Evolutionary conservation across 179 eudicot species (phyloP), one percentile per base, ranked within the genome.

Genomic region (Monotropa hypopitys): DNA sequence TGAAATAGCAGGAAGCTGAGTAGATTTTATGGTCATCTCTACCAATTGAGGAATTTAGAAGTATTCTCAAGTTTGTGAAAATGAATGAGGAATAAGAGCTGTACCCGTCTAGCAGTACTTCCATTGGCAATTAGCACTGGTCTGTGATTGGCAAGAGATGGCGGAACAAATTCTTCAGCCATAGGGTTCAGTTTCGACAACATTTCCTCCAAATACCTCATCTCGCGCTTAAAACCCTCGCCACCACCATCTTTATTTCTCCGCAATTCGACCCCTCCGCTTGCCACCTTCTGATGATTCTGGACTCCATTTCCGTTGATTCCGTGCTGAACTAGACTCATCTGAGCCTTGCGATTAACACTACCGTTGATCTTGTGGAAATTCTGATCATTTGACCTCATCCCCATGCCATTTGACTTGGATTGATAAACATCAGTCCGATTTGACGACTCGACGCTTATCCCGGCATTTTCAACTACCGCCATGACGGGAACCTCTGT

Each of bases 81-180:
- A 16, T 8, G 16, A 66, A 68, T 10, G 15, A 42, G 11, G n/a
- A n/a, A 30, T 26, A 45, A 68, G 26, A 67, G 35, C 51, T 40
- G 45, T 84, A 88, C 86, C 85, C 83, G 80, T 81, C 89, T 84
- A 69, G 33, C 59, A 38, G 70, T 51, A 46, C 73, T 82, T 50
- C 84, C 85, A 74, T 73, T 78, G 71, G 72, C 62, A 53, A 78
- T 68, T 20, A 51, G 53, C 75, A 71, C 12, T 20, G 83, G 80
- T 45, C 70, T 59, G 16, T 75, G 32, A 65, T 46, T 53, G 3
- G 76, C 73, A 5, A 86, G 79, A 2, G 89, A 86, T 5, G 89
- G 87, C 4, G 97, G 97, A 77, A 94, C 93, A 77, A 92, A 93
- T 70, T 93, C 98, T 73, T 86, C 81, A 8, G 98, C 98, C 95